Evolutionary conservation across 768 basidiomycete species (phyloP).

Genomic region (Xerocomellus intermedius): DNA sequence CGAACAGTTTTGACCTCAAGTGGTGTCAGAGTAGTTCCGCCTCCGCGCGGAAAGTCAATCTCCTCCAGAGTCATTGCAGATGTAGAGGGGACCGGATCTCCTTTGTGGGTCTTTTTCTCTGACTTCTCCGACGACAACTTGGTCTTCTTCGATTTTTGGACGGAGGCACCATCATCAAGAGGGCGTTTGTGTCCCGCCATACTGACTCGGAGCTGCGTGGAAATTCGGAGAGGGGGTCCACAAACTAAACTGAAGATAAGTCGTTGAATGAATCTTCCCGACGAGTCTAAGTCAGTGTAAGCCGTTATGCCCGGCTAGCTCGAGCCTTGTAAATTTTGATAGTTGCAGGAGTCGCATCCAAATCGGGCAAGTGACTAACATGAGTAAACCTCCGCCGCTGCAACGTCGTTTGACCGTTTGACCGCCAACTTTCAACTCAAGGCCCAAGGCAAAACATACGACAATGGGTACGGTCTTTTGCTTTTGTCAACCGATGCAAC

Average conservation of each 20-base stretch:
- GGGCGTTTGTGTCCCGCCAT: constrained; percentile 60
- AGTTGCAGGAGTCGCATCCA: neutral
- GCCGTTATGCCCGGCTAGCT: neutral
- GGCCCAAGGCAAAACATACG: neutral
- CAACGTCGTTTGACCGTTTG: neutral
- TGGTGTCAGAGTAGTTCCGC: constrained; percentile 85
- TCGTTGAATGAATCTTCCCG: neutral
- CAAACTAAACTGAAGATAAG: neutral
- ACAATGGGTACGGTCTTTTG: constrained; percentile 32
- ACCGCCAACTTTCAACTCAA: constrained; percentile 6
- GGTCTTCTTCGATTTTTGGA: constrained; percentile 58
- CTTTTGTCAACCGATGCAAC: neutral
- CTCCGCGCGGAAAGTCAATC: constrained; percentile 93
- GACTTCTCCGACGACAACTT: constrained; percentile 41
- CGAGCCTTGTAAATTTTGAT: constrained; percentile 12
- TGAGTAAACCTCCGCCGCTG: neutral
- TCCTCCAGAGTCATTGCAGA: constrained; percentile 59
- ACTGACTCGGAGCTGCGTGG: neutral
- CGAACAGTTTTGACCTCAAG: constrained; percentile 84
- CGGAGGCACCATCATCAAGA: constrained; percentile 51
- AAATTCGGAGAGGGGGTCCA: neutral
- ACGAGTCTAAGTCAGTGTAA: neutral
- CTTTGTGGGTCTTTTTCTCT: constrained; percentile 21
- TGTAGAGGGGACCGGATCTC: constrained; percentile 31
- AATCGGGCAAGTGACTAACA: constrained; percentile 14